Base-by-base conservation (phyloP, 2,329 filamentous ascomycete species). In the Aspergillus calidoustus region DNA sequence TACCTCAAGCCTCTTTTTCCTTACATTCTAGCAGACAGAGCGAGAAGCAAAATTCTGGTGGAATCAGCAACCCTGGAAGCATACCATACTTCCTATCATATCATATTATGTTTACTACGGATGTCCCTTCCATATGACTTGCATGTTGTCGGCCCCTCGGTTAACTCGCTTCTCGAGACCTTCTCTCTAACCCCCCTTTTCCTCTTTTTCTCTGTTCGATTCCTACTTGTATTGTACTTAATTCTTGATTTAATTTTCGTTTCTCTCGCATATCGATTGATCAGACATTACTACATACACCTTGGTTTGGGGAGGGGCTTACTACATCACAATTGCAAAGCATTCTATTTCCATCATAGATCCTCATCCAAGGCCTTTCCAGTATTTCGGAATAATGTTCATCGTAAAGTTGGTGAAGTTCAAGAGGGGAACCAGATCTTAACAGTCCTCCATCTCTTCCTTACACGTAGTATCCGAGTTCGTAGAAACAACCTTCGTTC, bases 201-300 rank as follows among this genome's bases (percentile, higher is more conserved):
- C 48, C 46, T 54, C 38, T 62, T 31, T 56, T 50, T 61, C 60
- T 61, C 62, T 63, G 48, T 48, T 8, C 46, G 23, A 25, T 65
- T 68, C 64, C 61, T 51, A 68, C 67, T 63, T 72, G 70, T 74
- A 74, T 68, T 74, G 72, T 73, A 74, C 68, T 69, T 73, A 72
- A 69, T 70, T 64, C 60, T 65, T 64, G 34, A 11, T 3, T 48
- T 28, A 7, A 43, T 13, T 13, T 23, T 46, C 9, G 19, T 57
- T 52, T 28, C 25, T 25, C 49, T 43, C 46, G 8, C 49, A 11
- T 57, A 25, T 22, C 15, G n/a, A 54, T 59, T 55, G 49, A 63
- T 61, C 22, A 19, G 46, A 54, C 57, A 64, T 28, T 28, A 28
- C 25, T 57, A 62, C 54, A 60, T 53, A 59, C 31, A 30, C 34